Evolutionary conservation across 1,284 basidiomycete genomes (phyloP), one percentile per base, ranked within the genome.

Genomic region (Taiwanofungus camphoratus): DNA sequence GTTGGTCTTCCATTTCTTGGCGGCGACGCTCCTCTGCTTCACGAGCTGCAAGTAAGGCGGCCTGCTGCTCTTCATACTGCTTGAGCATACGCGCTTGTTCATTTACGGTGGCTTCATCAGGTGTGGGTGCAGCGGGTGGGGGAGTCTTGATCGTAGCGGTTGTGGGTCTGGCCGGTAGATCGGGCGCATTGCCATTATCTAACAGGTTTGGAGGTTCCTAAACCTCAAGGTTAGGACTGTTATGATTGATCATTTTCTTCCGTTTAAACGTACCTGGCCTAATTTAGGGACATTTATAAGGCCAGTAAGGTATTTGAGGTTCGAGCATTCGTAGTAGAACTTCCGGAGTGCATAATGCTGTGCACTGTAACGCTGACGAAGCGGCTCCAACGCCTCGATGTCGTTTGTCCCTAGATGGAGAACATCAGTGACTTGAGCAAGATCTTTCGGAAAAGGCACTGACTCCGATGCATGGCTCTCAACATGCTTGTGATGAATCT

Each of bases 251-350:
- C n/a, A 48, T 38, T 2, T 16, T 11, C 39, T 23, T 12, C 5
- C 36, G 15, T 4, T 22, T 12, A 26, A 5, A 58, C 71, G 48
- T 55, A 90, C 89, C 61, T 91, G 85, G 31, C 92, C 93, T 18
- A 97, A 77, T 63, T 96, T 97, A 15, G 93, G 93, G 1, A 97
- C 92, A 61, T 96, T 97, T 61, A 97, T 95, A 16, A 97, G 74
- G 33, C 92, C 90, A 12, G 93, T 97, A 38, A 97, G 70, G 63
- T 95, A 97, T 63, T 95, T 96, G 53, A 97, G 77, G 66, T 96
- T 96, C 13, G 92, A 94, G 61, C 93, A 97, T 62, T 97, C 93
- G 62, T 96, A 97, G 70, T 96, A 97, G 69, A 95, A 97, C 62
- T 93, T 92, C 50, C 93, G 83, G 6, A 97, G 75, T 53, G 81